Evolutionary conservation across 352 stramenopile genomes (phyloP).

Genomic region (Pythium scleroteichum): DNA sequence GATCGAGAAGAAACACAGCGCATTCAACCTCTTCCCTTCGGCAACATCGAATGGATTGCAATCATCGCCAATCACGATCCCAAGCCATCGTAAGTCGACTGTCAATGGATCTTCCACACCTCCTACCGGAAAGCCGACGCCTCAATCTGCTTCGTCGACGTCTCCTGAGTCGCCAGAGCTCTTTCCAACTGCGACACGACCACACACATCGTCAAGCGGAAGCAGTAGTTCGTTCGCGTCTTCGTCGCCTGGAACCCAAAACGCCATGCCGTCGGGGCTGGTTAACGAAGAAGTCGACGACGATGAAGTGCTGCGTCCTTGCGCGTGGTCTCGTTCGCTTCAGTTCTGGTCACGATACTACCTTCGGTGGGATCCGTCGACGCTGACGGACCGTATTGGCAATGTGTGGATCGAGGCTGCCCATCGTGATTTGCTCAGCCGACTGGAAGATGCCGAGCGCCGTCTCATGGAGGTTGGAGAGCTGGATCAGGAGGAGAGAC

Average conservation of each 20-base stretch:
- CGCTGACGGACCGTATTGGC: constrained; percentile 56
- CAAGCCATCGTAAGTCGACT: neutral
- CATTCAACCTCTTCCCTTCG: constrained; percentile 11
- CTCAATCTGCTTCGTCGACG: neutral
- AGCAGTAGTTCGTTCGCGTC: constrained; percentile 5
- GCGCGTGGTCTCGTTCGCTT: constrained; percentile 64
- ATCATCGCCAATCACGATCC: constrained; percentile 1
- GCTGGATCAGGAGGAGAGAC: neutral
- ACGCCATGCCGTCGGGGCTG: neutral
- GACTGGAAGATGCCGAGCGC: constrained; percentile 38
- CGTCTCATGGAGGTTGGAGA: constrained; percentile 24
- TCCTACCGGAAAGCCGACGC: constrained; percentile 1
- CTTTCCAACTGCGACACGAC: neutral
- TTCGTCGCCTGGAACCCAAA: neutral
- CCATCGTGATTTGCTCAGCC: constrained; percentile 51
- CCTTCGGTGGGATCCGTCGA: constrained; percentile 70
- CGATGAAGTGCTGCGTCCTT: constrained; percentile 71
- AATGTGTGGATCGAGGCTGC: constrained; percentile 59
- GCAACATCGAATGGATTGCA: neutral
- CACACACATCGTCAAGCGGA: neutral
- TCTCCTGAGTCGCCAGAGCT: constrained; percentile 4
- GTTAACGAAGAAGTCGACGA: constrained; percentile 15
- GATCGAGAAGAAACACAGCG: constrained; percentile 1
- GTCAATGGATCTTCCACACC: constrained; percentile 2
- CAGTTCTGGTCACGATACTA: constrained; percentile 83